Evolutionary conservation across 2,329 filamentous ascomycete genomes (phyloP), one percentile per base, ranked within the genome.

Genomic region (Verticillium dahliae): DNA sequence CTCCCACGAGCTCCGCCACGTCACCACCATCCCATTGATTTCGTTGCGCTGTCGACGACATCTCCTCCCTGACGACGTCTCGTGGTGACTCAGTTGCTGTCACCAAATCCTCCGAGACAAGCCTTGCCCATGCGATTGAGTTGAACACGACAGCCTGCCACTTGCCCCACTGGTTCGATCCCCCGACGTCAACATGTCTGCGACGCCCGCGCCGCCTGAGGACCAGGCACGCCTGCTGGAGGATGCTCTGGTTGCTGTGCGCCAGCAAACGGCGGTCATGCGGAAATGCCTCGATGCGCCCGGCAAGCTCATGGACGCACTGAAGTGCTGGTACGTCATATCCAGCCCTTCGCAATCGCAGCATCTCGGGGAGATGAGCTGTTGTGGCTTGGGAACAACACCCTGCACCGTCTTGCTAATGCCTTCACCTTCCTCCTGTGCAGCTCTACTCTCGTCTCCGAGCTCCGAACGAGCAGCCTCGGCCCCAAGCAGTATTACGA

Each of bases 401-500:
- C 34, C 27, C 14, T 13, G 31, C 6, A 34, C 31, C 13, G 27
- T 14, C 55, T 33, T 22, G 31, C 33, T 37, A 37, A 37, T n/a
- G 14, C 57, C 34, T 15, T 31, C n/a, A 13, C 14, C 39, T 13
- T 6, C 3, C 56, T 31, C 62, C 69, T 67, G 68, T 69, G 62
- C 71, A 98, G 95, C 79, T 99, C 95, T 52, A 99, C 95, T 22
- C 86, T 99, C 66, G 94, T 99, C 64, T 97, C 95, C n/a, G 95
- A 99, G 77, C 86, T 99, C 70, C 92, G 95, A 69, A 99, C 95
- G 4, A 96, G 93, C 75, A 97, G 91, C 70, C 85, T 99, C 59
- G 92, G 95, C n/a, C 95, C 95, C 38, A 99, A 99, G 77, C 95
- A 99, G 77, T 99, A 99, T 81, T 99, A 99, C 77, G 96, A 99